Percentiles rank a stretch among this genome's conserved stretches.
Evolutionary conservation across 352 stramenopile genomes (phyloP).

Genomic region (Halophytophthora polymorphica): DNA sequence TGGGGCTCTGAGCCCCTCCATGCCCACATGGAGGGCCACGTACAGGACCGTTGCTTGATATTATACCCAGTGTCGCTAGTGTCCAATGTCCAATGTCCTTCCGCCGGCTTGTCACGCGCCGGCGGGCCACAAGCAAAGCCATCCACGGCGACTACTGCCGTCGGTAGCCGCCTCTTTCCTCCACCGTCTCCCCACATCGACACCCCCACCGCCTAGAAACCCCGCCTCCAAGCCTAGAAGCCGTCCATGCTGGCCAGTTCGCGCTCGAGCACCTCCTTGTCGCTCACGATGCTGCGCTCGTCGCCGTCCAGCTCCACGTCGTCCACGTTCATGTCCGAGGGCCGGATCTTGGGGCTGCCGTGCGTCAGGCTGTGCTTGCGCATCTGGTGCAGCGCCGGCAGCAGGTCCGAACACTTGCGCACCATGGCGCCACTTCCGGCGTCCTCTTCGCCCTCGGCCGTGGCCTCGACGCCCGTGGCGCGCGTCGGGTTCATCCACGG

Average conservation of each 20-base stretch:
- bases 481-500: conserved; percentile 69
- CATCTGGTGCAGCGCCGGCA: conserved; percentile 71
- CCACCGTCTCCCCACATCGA: background rate
- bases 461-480: conserved; percentile 19
- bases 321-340: conserved; percentile 74
- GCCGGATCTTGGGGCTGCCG: conserved; percentile 62
- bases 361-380: conserved; percentile 71
- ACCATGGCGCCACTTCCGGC: conserved; percentile 25
- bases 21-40: conserved; percentile 9
- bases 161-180: background rate
- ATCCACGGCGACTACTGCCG: conserved; percentile 7
- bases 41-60: conserved; percentile 28
- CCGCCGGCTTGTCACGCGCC: conserved; percentile 11
- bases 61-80: conserved; percentile 33
- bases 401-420: conserved; percentile 53
- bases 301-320: conserved; percentile 42
- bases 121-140: conserved; percentile 22
- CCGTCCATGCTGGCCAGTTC: conserved; percentile 59
- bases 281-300: conserved; percentile 47
- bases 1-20: conserved; percentile 35
- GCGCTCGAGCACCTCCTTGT: conserved; percentile 63
- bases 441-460: conserved; percentile 26
- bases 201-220: too few relatives aligned
- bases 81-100: conserved; percentile 1
- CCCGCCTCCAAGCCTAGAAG: conserved; percentile 21